Conservation (phyloP, 371 early-diverging fungal species). For the Dinochytrium kinnereticum region DNA sequence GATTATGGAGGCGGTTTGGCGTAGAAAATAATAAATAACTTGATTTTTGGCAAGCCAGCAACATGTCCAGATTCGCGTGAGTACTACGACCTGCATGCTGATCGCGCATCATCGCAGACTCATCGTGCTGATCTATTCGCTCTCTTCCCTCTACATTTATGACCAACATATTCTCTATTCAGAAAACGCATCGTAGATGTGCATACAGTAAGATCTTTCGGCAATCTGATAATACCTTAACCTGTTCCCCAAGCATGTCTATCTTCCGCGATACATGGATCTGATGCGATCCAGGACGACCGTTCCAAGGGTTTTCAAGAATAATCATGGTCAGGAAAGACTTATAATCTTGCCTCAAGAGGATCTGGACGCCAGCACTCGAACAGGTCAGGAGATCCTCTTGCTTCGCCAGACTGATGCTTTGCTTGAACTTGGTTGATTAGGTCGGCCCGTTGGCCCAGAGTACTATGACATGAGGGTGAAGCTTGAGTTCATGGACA, state of each 20-base stretch:
- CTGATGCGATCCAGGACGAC: neutral
- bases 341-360: conserved; percentile 32
- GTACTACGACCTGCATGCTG: neutral
- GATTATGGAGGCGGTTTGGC: too few relatives aligned
- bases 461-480: conserved; percentile 29
- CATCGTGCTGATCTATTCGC: too few relatives aligned
- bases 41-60: too few relatives aligned
- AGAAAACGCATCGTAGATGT: neutral
- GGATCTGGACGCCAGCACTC: conserved; percentile 23
- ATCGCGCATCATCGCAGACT: neutral
- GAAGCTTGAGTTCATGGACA: conserved; percentile 31
- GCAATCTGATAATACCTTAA: neutral
- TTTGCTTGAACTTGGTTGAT: neutral
- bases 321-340: conserved; percentile 15
- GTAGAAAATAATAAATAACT: too few relatives aligned
- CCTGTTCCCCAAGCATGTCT: conserved; percentile 12
- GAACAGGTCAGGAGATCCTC: conserved; percentile 8
- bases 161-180: neutral
- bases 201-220: neutral
- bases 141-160: neutral
- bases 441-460: conserved; percentile 31
- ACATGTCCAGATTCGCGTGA: neutral
- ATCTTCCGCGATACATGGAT: conserved; percentile 16
- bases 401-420: conserved; percentile 27
- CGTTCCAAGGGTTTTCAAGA: conserved; percentile 26